Evolutionary conservation across 441 rosid genomes (phyloP).

Genomic region (Populus trichocarpa): DNA sequence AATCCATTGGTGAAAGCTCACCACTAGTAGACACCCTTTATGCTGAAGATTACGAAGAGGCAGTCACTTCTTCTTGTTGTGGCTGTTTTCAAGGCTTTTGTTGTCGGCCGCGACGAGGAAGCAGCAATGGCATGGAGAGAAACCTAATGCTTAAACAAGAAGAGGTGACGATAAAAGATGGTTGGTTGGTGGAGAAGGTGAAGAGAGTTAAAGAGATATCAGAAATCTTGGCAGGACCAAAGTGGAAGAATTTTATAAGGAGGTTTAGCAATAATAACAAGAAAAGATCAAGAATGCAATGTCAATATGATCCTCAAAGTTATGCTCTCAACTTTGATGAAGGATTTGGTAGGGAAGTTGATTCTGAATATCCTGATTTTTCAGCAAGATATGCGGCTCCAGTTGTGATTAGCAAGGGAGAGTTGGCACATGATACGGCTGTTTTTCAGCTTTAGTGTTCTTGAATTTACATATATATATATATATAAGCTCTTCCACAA

Average conservation of each 20-base stretch:
- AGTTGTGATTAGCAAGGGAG: constrained; percentile 5
- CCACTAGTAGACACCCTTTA: constrained; percentile 8
- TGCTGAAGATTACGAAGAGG: constrained; percentile 28
- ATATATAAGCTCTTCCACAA: too few relatives aligned
- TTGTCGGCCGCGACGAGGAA: constrained; percentile 20
- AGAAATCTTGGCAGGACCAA: constrained; percentile 52
- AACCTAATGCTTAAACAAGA: constrained; percentile 6
- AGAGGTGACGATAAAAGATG: constrained; percentile 21
- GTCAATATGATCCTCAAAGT: constrained; percentile 58
- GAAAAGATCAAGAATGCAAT: constrained; percentile 36
- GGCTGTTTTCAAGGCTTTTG: constrained; percentile 35
- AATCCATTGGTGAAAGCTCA: background rate
- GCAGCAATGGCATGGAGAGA: constrained; percentile 15
- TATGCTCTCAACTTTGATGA: constrained; percentile 79
- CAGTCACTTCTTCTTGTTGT: constrained; percentile 21
- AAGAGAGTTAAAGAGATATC: constrained; percentile 46
- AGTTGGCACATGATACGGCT: background rate
- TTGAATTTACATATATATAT: background rate
- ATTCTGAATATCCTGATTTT: constrained; percentile 25
- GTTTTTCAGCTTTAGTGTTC: background rate
- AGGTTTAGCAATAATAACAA: constrained; percentile 35
- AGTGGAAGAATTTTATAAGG: constrained; percentile 59
- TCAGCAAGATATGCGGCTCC: constrained; percentile 40
- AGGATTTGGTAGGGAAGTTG: constrained; percentile 28
- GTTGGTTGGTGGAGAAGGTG: constrained; percentile 32